Percentiles rank a stretch among this genome's conserved stretches.
These are phyloP conservation scores for Lepraria neglecta DNA, from an alignment of 495 filamentous ascomycete species.

Conservation along the genomic window DNA sequence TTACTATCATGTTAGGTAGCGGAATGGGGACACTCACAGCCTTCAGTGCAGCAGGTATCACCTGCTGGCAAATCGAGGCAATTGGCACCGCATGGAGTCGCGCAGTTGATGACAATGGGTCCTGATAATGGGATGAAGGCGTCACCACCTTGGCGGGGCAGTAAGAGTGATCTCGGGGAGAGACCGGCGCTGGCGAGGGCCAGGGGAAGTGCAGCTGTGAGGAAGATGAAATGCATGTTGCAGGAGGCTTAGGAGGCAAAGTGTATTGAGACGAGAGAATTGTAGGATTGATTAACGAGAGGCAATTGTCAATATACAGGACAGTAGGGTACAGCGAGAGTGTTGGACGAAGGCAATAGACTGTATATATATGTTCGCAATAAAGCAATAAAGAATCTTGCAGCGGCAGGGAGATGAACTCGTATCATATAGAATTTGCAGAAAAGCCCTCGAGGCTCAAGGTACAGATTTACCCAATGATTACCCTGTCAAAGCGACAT, in stretches of 20 bases:
- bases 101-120: neutral
- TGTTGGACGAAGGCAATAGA: too few relatives aligned
- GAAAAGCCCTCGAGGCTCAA: neutral
- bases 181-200: conserved; percentile 1
- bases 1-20: neutral
- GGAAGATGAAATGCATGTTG: conserved; percentile 2
- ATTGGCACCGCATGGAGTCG: neutral
- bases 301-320: too few relatives aligned
- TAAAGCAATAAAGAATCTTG: neutral
- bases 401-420: neutral
- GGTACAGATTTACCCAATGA: conserved; percentile 3
- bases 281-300: neutral
- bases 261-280: neutral
- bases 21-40: neutral
- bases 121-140: neutral
- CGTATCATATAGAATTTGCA: neutral
- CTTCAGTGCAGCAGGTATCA: conserved; percentile 8
- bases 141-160: conserved; percentile 8
- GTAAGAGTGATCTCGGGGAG: conserved; percentile 3
- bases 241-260: neutral
- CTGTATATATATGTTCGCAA: too few relatives aligned
- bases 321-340: too few relatives aligned
- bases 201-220: neutral
- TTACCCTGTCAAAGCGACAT: neutral
- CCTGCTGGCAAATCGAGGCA: neutral